Conservation (phyloP, 2,329 filamentous ascomycete species). For the Colletotrichum euphorbiae region DNA sequence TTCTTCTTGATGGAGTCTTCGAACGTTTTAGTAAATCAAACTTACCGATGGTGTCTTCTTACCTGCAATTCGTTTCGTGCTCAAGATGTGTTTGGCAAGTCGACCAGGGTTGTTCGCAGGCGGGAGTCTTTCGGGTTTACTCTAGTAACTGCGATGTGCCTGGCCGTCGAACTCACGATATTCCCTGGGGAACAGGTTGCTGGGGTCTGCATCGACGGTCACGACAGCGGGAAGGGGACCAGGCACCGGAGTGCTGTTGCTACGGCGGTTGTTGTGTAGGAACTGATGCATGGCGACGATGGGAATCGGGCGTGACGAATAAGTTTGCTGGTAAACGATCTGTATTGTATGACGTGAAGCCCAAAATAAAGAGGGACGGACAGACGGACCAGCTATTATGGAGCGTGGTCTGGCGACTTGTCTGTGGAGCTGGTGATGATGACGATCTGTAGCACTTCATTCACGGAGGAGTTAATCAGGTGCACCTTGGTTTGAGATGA, state of each 20-base stretch:
- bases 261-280: neutral
- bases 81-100: neutral
- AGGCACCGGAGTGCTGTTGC: conserved; percentile 18
- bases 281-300: conserved; percentile 19
- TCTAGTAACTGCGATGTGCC: conserved; percentile 11
- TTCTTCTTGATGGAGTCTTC: neutral
- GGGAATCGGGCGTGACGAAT: neutral
- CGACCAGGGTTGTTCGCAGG: neutral
- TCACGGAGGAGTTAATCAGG: neutral
- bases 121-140: neutral
- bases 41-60: neutral
- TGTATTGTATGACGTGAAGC: conserved; percentile 1
- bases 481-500: neutral
- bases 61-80: neutral
- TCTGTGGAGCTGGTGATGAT: conserved; percentile 4
- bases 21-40: no score
- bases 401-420: conserved; percentile 5
- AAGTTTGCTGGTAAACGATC: conserved; percentile 21
- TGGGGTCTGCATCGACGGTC: conserved; percentile 2
- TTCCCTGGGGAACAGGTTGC: conserved; percentile 13
- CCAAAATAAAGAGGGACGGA: conserved; percentile 33
- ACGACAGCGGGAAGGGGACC: conserved; percentile 10
- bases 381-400: conserved; percentile 11
- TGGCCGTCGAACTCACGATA: conserved; percentile 21
- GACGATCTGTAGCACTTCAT: no score